phyloP scores from a whole-genome alignment of 768 basidiomycete species.

The Rhodotorula babjevae region DNA sequence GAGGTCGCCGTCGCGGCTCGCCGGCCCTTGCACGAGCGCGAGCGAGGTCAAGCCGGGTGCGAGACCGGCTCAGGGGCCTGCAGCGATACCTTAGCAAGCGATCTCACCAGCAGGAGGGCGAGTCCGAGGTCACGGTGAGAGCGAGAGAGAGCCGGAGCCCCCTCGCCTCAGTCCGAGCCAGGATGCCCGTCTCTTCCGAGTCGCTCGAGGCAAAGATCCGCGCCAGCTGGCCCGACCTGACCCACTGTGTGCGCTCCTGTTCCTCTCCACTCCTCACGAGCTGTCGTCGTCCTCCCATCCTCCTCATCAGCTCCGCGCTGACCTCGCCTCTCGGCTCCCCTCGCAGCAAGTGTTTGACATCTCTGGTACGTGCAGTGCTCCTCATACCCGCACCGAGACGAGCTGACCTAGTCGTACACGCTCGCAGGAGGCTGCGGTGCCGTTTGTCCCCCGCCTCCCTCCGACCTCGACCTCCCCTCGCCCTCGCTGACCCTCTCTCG shows the following conservation, averaged over 20 bases:
- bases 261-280: not conserved
- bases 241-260: conserved; percentile 20
- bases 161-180: too few relatives aligned
- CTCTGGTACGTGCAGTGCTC: conserved; percentile 24
- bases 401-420: not conserved
- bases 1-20: not conserved
- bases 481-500: too few relatives aligned
- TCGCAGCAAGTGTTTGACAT: conserved; percentile 41
- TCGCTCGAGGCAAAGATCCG: conserved; percentile 33
- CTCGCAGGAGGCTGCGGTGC: conserved; percentile 37
- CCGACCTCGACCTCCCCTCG: not conserved
- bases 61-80: too few relatives aligned
- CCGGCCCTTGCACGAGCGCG: not conserved
- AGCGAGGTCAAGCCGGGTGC: not conserved
- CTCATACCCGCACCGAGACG: too few relatives aligned
- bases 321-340: not conserved
- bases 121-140: too few relatives aligned
- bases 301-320: not conserved
- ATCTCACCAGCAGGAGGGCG: too few relatives aligned
- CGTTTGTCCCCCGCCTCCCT: conserved; percentile 8
- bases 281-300: not conserved
- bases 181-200: conserved; percentile 22
- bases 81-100: too few relatives aligned
- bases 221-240: conserved; percentile 14
- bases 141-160: too few relatives aligned